Evolutionary conservation across 805 yeast genomes (phyloP), one percentile per base, ranked within the genome.

Genomic region (Candida taoyuanica): DNA sequence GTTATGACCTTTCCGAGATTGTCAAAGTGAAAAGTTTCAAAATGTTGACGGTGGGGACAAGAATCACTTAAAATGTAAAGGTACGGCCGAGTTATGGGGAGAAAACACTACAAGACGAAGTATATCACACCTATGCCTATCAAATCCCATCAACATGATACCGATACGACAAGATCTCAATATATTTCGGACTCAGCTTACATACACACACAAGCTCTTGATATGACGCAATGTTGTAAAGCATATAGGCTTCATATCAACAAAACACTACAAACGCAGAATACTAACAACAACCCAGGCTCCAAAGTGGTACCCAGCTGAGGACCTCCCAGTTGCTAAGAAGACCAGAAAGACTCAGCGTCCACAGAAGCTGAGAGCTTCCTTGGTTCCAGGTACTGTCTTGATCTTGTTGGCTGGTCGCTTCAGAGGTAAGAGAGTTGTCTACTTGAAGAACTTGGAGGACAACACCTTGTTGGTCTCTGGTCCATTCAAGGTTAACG

Each of bases 341-440:
- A 78, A 77, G 73, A 69, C 86, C 67, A 86, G 96, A 83, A 86
- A 88, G 83, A 67, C 89, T 61, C 75, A 76, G 62, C 86, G 88
- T 68, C 94, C 97, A 65, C 93, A 87, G 73, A 85, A 85, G 73
- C 79, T 93, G 71, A 88, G 98, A 73, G 78, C 95, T 63, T 84
- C 96, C 51, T 77, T 91, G 64, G 94, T 85, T 58, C 97, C 97
- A 72, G 98, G 98, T 70, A 85, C 97, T 65, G 97, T 91, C 58
- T 78, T 93, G 68, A 91, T 91, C 71, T 75, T 91, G 70, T 81
- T 91, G 68, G 97, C 98, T 63, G 98, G 98, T 69, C 87, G 96
- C 74, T 91, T 88, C 95, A 86, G 98, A 75, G 98, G 98, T 71
- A 93, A 91, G 86, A 89, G 98, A 77, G 98, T 93, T 62, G 98